phyloP scores from a whole-genome alignment of 495 filamentous ascomycete species.

The Copromyces sp. region DNA sequence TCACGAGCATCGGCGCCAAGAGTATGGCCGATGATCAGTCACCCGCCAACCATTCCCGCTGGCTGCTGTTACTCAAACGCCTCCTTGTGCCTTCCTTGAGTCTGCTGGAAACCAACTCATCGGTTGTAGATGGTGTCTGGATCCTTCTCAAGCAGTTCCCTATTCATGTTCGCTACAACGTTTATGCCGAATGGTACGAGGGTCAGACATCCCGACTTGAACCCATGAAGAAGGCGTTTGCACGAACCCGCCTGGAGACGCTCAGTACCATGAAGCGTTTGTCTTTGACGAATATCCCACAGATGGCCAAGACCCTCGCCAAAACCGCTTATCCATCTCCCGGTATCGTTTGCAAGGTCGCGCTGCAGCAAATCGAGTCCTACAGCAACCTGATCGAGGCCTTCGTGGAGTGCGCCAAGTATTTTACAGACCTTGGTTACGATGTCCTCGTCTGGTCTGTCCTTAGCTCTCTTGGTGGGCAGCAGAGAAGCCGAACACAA shows the following conservation, averaged over 20 bases:
- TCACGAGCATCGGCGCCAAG: slow-evolving; percentile 69
- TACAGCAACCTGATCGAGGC: slow-evolving; percentile 90
- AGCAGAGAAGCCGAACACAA: slow-evolving; percentile 67
- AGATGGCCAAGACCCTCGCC: slow-evolving; percentile 75
- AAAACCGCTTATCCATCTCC: slow-evolving; percentile 82
- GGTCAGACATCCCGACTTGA: slow-evolving; percentile 65
- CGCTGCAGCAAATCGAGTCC: slow-evolving; percentile 75
- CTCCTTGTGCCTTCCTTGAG: slow-evolving; percentile 77
- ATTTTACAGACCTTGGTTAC: slow-evolving; percentile 85
- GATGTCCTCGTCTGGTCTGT: slow-evolving; percentile 86
- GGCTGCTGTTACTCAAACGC: slow-evolving; percentile 71
- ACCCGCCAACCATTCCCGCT: slow-evolving; percentile 54
- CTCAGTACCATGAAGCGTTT: slow-evolving; percentile 74
- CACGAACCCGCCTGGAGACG: slow-evolving; percentile 63
- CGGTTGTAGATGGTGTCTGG: slow-evolving; percentile 76
- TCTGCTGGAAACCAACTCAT: slow-evolving; percentile 69
- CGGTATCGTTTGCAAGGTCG: slow-evolving; percentile 81
- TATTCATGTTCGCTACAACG: slow-evolving; percentile 64
- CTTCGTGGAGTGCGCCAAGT: slow-evolving; percentile 84
- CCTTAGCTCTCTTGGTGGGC: slow-evolving; percentile 66
- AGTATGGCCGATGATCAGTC: slow-evolving; percentile 64
- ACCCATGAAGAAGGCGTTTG: slow-evolving; percentile 71
- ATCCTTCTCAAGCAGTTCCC: slow-evolving; percentile 69
- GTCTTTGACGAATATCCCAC: slow-evolving; percentile 70
- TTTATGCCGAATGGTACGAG: slow-evolving; percentile 88